Conservation (phyloP, 768 basidiomycete genomes). For the Russula sp. region DNA sequence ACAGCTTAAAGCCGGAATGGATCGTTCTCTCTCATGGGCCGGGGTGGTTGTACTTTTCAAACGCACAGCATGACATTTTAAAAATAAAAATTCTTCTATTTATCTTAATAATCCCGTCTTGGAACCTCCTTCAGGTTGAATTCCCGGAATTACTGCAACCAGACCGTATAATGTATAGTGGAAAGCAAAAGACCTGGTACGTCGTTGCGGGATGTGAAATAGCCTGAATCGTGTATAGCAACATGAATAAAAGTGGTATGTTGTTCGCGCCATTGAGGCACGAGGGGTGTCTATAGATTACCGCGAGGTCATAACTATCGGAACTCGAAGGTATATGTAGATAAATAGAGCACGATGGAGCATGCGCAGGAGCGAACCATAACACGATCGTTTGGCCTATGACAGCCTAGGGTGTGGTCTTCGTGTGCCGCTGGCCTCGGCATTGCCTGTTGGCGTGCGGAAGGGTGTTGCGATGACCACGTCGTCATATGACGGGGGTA, state of each 20-base stretch:
- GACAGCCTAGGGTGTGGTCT: conserved; percentile 18
- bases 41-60: neutral
- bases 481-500: conserved; percentile 19
- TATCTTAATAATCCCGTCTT: neutral
- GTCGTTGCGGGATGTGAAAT: conserved; percentile 30
- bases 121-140: neutral
- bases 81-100: neutral
- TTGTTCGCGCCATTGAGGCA: neutral
- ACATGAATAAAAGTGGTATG: conserved; percentile 18
- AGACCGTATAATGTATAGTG: conserved; percentile 6
- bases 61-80: neutral
- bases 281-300: conserved; percentile 6
- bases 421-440: conserved; percentile 18
- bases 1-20: neutral
- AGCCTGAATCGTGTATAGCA: conserved; percentile 25
- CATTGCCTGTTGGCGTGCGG: conserved; percentile 3
- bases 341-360: conserved; percentile 23
- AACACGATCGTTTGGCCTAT: conserved; percentile 1
- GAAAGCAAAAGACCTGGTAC: conserved; percentile 2
- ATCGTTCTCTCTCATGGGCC: neutral
- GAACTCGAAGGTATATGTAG: conserved; percentile 13
- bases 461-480: conserved; percentile 6
- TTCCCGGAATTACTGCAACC: neutral
- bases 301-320: neutral
- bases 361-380: conserved; percentile 11